These are phyloP conservation scores for Thermothielavioides terrestris DNA, from an alignment of 495 filamentous ascomycete species.

Conservation along the genomic window DNA sequence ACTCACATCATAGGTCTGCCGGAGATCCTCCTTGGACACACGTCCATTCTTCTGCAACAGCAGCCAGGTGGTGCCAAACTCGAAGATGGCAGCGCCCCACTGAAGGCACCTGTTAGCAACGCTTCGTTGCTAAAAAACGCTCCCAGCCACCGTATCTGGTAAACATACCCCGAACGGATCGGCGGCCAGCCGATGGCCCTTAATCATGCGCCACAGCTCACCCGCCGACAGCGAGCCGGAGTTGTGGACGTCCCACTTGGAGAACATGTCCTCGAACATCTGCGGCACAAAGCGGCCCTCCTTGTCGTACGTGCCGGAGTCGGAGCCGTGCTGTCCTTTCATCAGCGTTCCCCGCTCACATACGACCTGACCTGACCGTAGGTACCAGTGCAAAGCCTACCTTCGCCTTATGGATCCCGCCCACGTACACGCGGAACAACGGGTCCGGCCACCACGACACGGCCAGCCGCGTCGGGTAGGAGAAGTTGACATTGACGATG, in stretches of 20 bases:
- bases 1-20: conserved; percentile 35
- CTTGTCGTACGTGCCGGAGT: conserved; percentile 42
- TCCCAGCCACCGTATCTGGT: neutral
- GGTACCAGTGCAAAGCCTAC: neutral
- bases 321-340: conserved; percentile 42
- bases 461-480: conserved; percentile 40
- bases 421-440: conserved; percentile 42
- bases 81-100: conserved; percentile 33
- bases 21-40: conserved; percentile 41
- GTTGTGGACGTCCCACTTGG: conserved; percentile 39
- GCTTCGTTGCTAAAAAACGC: too few relatives aligned
- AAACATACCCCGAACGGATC: conserved; percentile 21
- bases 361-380: too few relatives aligned
- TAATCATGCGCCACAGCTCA: conserved; percentile 17
- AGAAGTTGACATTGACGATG: conserved; percentile 44
- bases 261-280: conserved; percentile 51
- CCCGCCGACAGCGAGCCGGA: conserved; percentile 8
- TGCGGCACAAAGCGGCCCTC: conserved; percentile 49
- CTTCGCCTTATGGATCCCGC: conserved; percentile 45
- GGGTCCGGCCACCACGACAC: conserved; percentile 35
- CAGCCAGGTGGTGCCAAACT: conserved; percentile 40
- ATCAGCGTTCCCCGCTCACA: too few relatives aligned
- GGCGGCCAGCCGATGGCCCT: conserved; percentile 12
- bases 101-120: neutral
- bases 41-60: conserved; percentile 39